phyloP scores from a whole-genome alignment of 768 basidiomycete genomes.

The Leccinellum albellum region DNA sequence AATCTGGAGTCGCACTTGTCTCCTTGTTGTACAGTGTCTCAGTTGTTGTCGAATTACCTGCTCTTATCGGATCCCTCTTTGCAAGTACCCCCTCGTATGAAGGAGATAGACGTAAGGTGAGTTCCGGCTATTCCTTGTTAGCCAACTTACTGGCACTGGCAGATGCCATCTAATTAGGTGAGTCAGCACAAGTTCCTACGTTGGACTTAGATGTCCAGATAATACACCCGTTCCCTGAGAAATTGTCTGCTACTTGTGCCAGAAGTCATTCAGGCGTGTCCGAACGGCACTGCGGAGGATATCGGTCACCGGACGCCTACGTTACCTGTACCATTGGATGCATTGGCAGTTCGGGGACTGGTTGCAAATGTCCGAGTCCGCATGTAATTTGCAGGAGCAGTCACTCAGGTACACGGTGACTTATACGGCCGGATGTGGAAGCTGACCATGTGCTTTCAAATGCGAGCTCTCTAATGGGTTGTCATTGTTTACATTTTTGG shows the following conservation, averaged over 20 bases:
- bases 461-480: background rate
- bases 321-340: background rate
- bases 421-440: background rate
- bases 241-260: background rate
- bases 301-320: background rate
- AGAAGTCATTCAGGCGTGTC: background rate
- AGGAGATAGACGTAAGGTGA: conserved; percentile 10
- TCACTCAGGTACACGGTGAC: background rate
- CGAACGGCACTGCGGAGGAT: background rate
- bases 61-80: background rate
- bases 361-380: background rate
- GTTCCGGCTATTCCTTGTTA: background rate
- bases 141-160: background rate
- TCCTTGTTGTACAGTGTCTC: conserved; percentile 7
- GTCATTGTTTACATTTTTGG: background rate
- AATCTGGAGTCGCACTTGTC: conserved; percentile 4
- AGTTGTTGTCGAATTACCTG: background rate
- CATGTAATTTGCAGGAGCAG: background rate
- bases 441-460: background rate
- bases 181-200: conserved; percentile 8
- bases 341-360: background rate
- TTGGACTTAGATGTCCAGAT: background rate
- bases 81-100: background rate
- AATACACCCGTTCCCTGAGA: conserved; percentile 1
- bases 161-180: conserved; percentile 1